Evolutionary conservation across 2,329 filamentous ascomycete genomes (phyloP), one percentile per base, ranked within the genome.

Genomic region (Colletotrichum navitas): DNA sequence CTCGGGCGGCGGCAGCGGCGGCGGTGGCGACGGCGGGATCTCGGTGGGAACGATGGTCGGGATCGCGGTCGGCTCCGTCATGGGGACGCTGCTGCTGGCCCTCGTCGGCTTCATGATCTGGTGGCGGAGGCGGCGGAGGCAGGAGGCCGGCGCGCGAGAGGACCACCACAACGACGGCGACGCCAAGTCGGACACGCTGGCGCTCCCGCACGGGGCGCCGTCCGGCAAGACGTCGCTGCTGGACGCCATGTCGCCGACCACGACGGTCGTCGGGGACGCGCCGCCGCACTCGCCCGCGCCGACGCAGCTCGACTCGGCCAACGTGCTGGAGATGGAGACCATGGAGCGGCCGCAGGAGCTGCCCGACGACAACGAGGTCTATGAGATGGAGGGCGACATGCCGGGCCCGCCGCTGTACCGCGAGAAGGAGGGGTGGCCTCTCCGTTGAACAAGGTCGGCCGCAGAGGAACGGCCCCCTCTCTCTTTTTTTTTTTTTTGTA

Each of bases 371-470:
- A 67, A 71, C 34, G 67, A 36, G 1, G 47, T 71, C 18, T 55
- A 64, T 16, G 69, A 71, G 55, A 66, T 71, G 14, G 69, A 71
- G 39, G 69, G 69, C 39, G 69, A 71, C 5, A 71, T 71, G 69
- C 69, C 69, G 16, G 69, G 69, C 10, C 69, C 69, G 47, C 69
- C 69, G 21, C 12, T 71, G 32, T 71, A 71, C 7, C 65, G 69
- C n/a, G 69, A 71, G 39, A 71, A 71, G 39, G 65, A 71, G 39
- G 69, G 69, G 5, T 71, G 65, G 65, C 59, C 59, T 3, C 60
- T 71, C 11, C 52, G 69, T 39, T 72, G 24, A n/a, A n/a, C 39
- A 32, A 41, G 34, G 26, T 5, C n/a, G 21, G 43, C 29, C 49
- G 24, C 11, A 21, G n/a, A 24, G 29, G 41, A 6, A 5, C n/a